Percentiles rank a stretch among this genome's conserved stretches.
Evolutionary conservation across 352 stramenopile genomes (phyloP).

Genomic region (Pythium inflatum): DNA sequence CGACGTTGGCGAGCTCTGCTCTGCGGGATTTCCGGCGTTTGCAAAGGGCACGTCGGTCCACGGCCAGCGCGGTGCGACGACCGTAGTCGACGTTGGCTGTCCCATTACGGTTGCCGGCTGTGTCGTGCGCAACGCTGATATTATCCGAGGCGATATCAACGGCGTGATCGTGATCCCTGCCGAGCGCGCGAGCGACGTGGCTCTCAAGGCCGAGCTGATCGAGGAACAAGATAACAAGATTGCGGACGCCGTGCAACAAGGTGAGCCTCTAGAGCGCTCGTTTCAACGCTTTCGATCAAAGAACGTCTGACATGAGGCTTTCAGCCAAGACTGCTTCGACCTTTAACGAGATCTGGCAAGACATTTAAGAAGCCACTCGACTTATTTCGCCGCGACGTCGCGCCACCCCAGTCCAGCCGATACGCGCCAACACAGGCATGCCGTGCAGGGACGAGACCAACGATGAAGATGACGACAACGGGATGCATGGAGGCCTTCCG

Average conservation of each 20-base stretch:
- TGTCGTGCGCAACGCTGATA: conserved; percentile 78
- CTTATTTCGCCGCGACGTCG: neutral
- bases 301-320: conserved; percentile 58
- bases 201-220: conserved; percentile 72
- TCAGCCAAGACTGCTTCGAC: conserved; percentile 43
- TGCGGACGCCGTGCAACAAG: conserved; percentile 76
- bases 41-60: conserved; percentile 75
- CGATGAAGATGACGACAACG: neutral
- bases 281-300: conserved; percentile 82
- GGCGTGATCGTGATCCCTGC: conserved; percentile 78
- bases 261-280: conserved; percentile 70
- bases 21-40: conserved; percentile 74
- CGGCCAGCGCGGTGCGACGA: conserved; percentile 57
- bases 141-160: conserved; percentile 84
- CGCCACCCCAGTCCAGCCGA: too few relatives aligned
- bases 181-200: conserved; percentile 72
- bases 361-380: conserved; percentile 31
- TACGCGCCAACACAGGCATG: too few relatives aligned
- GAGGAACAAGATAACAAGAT: conserved; percentile 85
- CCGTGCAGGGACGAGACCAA: too few relatives aligned
- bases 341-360: conserved; percentile 48
- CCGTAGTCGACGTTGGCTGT: conserved; percentile 70
- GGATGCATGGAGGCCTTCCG: neutral
- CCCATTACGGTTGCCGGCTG: conserved; percentile 74
- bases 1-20: conserved; percentile 73